phyloP scores from a whole-genome alignment of 2,329 filamentous ascomycete species.

The Hymenoscyphus occultus region DNA sequence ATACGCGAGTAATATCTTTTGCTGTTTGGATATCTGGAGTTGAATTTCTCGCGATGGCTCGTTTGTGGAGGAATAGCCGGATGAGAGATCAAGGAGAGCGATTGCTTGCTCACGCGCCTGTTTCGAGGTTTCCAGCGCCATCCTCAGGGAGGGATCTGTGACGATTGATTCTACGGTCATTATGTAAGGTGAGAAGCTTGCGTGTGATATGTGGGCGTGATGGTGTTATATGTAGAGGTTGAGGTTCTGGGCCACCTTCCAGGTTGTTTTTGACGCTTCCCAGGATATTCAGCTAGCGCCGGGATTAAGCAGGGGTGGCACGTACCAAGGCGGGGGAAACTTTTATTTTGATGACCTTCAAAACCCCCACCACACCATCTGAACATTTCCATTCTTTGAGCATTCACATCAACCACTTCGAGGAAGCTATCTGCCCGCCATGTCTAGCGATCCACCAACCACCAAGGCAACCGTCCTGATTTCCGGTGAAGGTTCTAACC shows the following conservation, averaged over 20 bases:
- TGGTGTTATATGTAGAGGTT: neutral
- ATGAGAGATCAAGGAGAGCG: conserved; percentile 62
- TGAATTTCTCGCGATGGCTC: conserved; percentile 48
- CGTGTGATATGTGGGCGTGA: neutral
- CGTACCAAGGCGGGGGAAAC: neutral
- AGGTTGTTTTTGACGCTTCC: neutral
- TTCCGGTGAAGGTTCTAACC: conserved; percentile 67
- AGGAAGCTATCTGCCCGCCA: neutral
- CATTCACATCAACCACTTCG: neutral
- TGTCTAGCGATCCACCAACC: conserved; percentile 22
- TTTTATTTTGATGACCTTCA: neutral
- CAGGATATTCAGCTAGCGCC: conserved; percentile 1
- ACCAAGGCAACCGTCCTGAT: conserved; percentile 56
- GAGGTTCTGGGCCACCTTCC: neutral
- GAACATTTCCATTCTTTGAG: neutral
- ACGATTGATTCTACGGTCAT: conserved; percentile 60
- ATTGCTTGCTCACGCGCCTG: conserved; percentile 71
- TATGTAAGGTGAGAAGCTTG: neutral
- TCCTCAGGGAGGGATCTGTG: conserved; percentile 61
- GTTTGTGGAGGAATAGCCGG: conserved; percentile 45
- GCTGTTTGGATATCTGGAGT: conserved; percentile 66
- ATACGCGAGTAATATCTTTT: conserved; percentile 76
- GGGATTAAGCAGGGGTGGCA: neutral
- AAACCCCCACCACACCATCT: neutral
- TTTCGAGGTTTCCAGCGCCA: conserved; percentile 69